Conservation (phyloP, 345 rosid species). For the Lumnitzera racemosa region DNA sequence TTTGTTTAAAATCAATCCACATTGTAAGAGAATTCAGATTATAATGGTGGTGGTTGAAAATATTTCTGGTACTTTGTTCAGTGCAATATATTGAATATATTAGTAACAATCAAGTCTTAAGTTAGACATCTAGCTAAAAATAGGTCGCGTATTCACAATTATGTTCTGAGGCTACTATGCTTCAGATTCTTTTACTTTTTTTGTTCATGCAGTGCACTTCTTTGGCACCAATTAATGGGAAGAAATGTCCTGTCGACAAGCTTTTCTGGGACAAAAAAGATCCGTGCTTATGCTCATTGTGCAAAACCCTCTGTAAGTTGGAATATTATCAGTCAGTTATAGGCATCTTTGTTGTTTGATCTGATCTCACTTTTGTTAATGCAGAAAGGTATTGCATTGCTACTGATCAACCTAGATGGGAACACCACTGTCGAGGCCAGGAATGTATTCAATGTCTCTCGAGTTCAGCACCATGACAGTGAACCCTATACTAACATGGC, state of each 20-base stretch:
- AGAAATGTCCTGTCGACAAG: constrained; percentile 51
- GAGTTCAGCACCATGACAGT: constrained; percentile 9
- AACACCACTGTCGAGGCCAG: constrained; percentile 40
- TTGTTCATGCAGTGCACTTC: constrained; percentile 64
- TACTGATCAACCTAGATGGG: constrained; percentile 69
- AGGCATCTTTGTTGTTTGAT: background rate
- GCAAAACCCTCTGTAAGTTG: constrained; percentile 56
- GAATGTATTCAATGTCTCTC: constrained; percentile 29
- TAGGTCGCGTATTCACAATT: no score
- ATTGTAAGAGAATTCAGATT: no score
- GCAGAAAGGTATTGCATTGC: constrained; percentile 70
- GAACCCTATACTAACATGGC: constrained; percentile 12
- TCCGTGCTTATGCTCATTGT: constrained; percentile 68
- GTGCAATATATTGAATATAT: no score
- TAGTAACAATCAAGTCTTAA: no score
- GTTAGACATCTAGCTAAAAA: no score
- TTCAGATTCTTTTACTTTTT: constrained; percentile 9
- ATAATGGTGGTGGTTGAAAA: no score
- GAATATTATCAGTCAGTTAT: background rate
- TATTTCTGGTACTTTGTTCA: no score
- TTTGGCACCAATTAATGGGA: constrained; percentile 82
- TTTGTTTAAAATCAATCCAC: no score
- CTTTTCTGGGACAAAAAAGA: constrained; percentile 50
- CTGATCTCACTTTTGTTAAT: constrained; percentile 11
- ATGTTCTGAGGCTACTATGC: no score